Percentiles rank a stretch among this genome's conserved stretches.
These are phyloP conservation scores for Tremella mesenterica DNA, from an alignment of 768 basidiomycete species.

Conservation along the genomic window DNA sequence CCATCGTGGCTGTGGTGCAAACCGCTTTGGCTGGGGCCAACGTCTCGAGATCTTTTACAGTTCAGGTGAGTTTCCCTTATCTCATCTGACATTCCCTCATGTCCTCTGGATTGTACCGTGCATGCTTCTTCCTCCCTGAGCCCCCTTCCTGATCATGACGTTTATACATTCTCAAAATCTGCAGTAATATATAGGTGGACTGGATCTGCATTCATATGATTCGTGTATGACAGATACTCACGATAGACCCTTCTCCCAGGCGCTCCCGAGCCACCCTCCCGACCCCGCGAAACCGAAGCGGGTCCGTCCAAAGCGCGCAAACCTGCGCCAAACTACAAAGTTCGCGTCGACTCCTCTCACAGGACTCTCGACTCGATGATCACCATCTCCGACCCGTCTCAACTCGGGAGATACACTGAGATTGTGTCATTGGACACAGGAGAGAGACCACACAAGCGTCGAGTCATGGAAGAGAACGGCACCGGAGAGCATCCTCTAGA, in stretches of 20 bases:
- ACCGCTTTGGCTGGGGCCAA: conserved; percentile 51
- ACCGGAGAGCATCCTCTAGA: conserved; percentile 37
- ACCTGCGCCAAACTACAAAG: conserved; percentile 69
- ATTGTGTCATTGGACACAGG: background rate
- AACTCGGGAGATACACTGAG: conserved; percentile 25
- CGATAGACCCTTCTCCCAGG: conserved; percentile 44
- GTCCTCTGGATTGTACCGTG: background rate
- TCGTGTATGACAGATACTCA: background rate
- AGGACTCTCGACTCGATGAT: conserved; percentile 96
- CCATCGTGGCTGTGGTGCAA: conserved; percentile 65
- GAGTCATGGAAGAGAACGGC: conserved; percentile 9
- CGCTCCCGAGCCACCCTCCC: conserved; percentile 17
- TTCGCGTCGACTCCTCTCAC: conserved; percentile 75
- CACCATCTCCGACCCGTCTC: conserved; percentile 56
- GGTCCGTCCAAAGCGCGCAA: conserved; percentile 9
- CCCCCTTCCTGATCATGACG: too few species aligned
- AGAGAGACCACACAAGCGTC: conserved; percentile 17
- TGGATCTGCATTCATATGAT: background rate
- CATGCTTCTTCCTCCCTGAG: background rate
- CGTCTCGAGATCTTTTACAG: conserved; percentile 45
- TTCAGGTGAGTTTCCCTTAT: conserved; percentile 35
- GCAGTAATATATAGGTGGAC: background rate
- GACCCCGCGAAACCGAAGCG: conserved; percentile 8
- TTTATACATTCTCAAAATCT: background rate
- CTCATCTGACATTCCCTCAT: background rate